phyloP scores from a whole-genome alignment of 2,329 filamentous ascomycete genomes.

The Pseudocercospora crystallina region DNA sequence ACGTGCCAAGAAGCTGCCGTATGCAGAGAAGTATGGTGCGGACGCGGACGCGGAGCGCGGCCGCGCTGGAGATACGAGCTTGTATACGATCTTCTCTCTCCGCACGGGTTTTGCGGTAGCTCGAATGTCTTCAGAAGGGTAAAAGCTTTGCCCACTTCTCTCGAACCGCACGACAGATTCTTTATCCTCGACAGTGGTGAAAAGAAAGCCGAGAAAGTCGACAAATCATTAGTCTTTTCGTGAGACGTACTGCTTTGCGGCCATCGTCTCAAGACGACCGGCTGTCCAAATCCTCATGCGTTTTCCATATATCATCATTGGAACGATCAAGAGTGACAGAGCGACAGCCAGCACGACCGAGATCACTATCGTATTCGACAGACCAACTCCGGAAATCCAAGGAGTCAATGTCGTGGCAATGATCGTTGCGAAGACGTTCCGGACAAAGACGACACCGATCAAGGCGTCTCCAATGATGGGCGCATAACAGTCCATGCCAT shows the following conservation, averaged over 20 bases:
- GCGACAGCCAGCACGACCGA: conserved; percentile 1
- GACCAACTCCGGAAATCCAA: conserved; percentile 16
- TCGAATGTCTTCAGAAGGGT: too few relatives aligned
- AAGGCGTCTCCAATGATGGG: conserved; percentile 14
- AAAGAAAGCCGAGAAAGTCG: too few relatives aligned
- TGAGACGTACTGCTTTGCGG: conserved; percentile 4
- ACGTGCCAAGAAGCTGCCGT: too few relatives aligned
- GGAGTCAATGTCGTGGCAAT: conserved; percentile 18
- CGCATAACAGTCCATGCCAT: not conserved
- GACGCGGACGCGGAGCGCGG: too few relatives aligned
- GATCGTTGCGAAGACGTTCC: conserved; percentile 22
- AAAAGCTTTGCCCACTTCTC: too few relatives aligned
- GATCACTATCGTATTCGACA: conserved; percentile 18
- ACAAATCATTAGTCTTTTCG: not conserved
- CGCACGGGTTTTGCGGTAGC: too few relatives aligned
- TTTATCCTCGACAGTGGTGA: too few relatives aligned
- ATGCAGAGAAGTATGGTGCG: too few relatives aligned
- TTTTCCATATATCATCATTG: conserved; percentile 17
- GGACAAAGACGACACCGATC: conserved; percentile 14
- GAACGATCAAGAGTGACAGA: conserved; percentile 4
- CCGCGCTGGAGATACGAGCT: too few relatives aligned
- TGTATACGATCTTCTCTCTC: too few relatives aligned
- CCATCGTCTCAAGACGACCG: conserved; percentile 1
- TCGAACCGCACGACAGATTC: too few relatives aligned
- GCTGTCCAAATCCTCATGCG: conserved; percentile 6